Evolutionary conservation across 768 basidiomycete species (phyloP).

Genomic region (Boletus rubescentipes): DNA sequence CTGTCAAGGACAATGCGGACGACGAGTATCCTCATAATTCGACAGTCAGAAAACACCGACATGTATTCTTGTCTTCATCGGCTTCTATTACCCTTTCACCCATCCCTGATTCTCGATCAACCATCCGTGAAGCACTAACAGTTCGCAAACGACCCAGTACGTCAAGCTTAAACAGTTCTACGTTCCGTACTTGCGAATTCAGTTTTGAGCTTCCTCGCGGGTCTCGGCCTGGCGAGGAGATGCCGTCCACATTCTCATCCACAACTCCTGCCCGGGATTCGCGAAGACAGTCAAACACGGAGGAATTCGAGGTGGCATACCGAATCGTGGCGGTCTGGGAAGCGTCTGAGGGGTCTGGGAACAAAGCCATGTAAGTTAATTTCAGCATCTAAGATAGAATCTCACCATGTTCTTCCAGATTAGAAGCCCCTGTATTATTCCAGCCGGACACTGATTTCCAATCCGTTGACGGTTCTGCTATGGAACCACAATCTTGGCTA

Average conservation of each 20-base stretch:
- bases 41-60: conserved; percentile 32
- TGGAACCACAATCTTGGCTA: conserved; percentile 56
- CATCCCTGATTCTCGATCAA: conserved; percentile 20
- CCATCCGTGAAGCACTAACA: conserved; percentile 35
- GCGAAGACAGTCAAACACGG: conserved; percentile 27
- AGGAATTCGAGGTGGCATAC: conserved; percentile 51
- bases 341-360: conserved; percentile 43
- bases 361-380: conserved; percentile 48
- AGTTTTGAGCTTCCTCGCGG: conserved; percentile 55
- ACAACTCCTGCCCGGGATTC: conserved; percentile 31
- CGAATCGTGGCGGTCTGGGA: conserved; percentile 60
- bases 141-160: conserved; percentile 48
- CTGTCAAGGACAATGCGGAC: conserved; percentile 21
- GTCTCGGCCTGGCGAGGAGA: conserved; percentile 49
- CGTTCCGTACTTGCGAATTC: conserved; percentile 42
- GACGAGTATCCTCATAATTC: conserved; percentile 21
- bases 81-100: conserved; percentile 41
- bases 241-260: conserved; percentile 59
- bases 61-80: conserved; percentile 52
- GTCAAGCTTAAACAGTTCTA: conserved; percentile 37
- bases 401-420: conserved; percentile 35
- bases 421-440: conserved; percentile 64
- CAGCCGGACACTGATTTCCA: conserved; percentile 61
- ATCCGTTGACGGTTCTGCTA: conserved; percentile 47
- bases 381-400: not conserved